Evolutionary conservation across 176 grass and related monocot species (phyloP), one percentile per base, ranked within the genome.

Genomic region (Cymbopogon citratus): DNA sequence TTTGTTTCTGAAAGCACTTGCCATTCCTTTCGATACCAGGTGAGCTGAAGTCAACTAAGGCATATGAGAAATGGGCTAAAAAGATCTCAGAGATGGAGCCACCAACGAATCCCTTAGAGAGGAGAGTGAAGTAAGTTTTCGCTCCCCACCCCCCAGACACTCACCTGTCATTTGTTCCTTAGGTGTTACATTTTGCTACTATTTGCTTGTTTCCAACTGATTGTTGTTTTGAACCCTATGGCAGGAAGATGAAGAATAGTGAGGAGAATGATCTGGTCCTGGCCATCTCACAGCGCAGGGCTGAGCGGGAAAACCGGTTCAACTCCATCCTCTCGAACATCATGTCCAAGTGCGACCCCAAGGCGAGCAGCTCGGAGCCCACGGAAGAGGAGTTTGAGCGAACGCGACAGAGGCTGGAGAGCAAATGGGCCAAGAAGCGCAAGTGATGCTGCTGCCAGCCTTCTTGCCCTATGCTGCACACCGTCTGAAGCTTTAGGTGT

Each of bases 371-470:
- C 44, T 80, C 77, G 3, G 95, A 94, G 84, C 92, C 92, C 46
- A 84, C 95, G 0, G 92, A 98, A 64, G 92, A 94, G 75, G 95
- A 98, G 86, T 98, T 98, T 35, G 77, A 91, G 67, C 81, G 85
- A 29, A 90, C 90, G 19, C 71, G 86, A 15, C 74, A 89, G 83
- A 91, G 92, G 70, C 78, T 94, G 3, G 95, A 98, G 85, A 89
- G 51, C 44, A 91, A 51, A n/a, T 68, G 75, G 19, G 7, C 61
- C 41, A 91, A 94, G 54, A 63, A 40, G n/a, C 59, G 45, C 8
- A 89, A 91, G 73, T 82, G 73, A 88, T 44, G 81, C 33, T 14
- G 63, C 51, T n/a, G 5, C 24, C 16, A 12, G 3, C 31, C 35
- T 80, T 54, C 21, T 27, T 12, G 29, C 15, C 13, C 31, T 38